phyloP scores from a whole-genome alignment of 106 monocot species.

The Apostasia shenzhenica region DNA sequence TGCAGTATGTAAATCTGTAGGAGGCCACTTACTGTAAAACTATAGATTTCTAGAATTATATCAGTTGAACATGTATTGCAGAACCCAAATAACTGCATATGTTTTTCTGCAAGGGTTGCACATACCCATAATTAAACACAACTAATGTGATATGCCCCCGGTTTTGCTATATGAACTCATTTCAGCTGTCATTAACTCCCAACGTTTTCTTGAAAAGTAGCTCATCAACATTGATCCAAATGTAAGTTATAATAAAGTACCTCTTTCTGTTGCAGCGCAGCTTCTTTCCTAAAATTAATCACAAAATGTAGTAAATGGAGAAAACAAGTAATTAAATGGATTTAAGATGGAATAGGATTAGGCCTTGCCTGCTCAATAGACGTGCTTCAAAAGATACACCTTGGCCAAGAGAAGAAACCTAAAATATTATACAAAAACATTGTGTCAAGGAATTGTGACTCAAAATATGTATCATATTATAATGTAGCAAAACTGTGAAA shows the following conservation, averaged over 20 bases:
- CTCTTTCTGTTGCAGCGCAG: slow-evolving; percentile 26
- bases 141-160: no score
- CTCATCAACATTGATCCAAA: neutral
- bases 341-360: neutral
- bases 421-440: neutral
- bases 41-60: no score
- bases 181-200: neutral
- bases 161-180: neutral
- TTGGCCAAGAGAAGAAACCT: slow-evolving; percentile 15
- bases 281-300: slow-evolving; percentile 19
- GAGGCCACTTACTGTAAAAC: no score
- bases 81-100: neutral
- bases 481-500: neutral
- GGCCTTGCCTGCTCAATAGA: slow-evolving; percentile 17
- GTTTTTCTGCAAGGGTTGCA: neutral
- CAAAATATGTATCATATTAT: neutral
- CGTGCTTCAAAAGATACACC: slow-evolving; percentile 12
- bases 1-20: no score
- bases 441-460: neutral
- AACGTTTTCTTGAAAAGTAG: neutral
- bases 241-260: slow-evolving; percentile 9
- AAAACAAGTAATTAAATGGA: neutral
- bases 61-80: no score
- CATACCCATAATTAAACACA: neutral
- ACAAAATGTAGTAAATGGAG: slow-evolving; percentile 6